Evolutionary conservation across 1,139 yeast genomes (phyloP).

Genomic region (Sugiyamaella pinicola): DNA sequence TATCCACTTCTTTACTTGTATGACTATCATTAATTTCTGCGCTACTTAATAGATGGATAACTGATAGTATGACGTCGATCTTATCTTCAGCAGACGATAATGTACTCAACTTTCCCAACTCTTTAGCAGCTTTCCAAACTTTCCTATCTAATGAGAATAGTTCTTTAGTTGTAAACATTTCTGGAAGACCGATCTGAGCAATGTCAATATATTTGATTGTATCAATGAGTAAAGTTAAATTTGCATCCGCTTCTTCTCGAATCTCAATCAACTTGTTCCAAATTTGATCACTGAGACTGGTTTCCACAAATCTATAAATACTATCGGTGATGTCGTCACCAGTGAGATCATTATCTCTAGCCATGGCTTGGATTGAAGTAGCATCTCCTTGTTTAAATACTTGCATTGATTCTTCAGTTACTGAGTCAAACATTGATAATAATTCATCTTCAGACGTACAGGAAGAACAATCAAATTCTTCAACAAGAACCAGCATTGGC

Average conservation of each 20-base stretch:
- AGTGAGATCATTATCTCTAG: slow-evolving; percentile 45
- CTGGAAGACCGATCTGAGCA: slow-evolving; percentile 70
- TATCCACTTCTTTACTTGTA: neutral
- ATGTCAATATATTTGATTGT: slow-evolving; percentile 62
- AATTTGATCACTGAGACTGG: slow-evolving; percentile 57
- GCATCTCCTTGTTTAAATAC: slow-evolving; percentile 46
- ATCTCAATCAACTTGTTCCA: slow-evolving; percentile 38
- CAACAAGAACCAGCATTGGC: slow-evolving; percentile 43
- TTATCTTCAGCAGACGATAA: slow-evolving; percentile 58
- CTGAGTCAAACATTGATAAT: slow-evolving; percentile 40
- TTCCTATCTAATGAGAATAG: slow-evolving; percentile 47
- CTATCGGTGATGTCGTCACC: slow-evolving; percentile 54
- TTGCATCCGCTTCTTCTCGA: slow-evolving; percentile 42
- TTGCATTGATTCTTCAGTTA: slow-evolving; percentile 47
- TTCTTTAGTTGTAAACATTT: slow-evolving; percentile 42
- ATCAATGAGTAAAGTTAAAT: slow-evolving; percentile 43
- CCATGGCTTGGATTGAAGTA: slow-evolving; percentile 37
- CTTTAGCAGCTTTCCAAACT: slow-evolving; percentile 55
- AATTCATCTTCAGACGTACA: slow-evolving; percentile 43
- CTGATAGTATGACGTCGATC: slow-evolving; percentile 53
- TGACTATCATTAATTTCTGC: slow-evolving; percentile 24
- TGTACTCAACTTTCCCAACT: slow-evolving; percentile 54
- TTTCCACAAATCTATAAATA: slow-evolving; percentile 72
- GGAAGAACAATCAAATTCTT: slow-evolving; percentile 41
- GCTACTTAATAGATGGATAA: slow-evolving; percentile 52